Conservation (phyloP, 352 stramenopile genomes). For the Pythium diclinum region DNA sequence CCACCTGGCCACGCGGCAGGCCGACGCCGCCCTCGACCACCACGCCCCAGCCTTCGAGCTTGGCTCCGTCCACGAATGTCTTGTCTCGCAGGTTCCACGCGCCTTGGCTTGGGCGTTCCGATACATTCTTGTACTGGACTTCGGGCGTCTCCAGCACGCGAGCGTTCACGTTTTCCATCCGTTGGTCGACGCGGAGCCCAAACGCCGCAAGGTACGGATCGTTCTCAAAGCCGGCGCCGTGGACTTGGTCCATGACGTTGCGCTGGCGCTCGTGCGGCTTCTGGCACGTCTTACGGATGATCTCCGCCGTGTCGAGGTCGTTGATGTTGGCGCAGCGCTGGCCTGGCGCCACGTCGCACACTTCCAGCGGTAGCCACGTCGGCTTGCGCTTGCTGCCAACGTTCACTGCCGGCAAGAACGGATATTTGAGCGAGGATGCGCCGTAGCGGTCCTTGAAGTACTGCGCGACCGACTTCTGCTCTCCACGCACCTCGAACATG, state of each 20-base stretch:
- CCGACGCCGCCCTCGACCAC: slow-evolving; percentile 30
- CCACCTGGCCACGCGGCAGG: slow-evolving; percentile 17
- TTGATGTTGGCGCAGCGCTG: slow-evolving; percentile 76
- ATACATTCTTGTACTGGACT: slow-evolving; percentile 61
- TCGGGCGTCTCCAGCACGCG: slow-evolving; percentile 56
- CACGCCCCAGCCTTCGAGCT: slow-evolving; percentile 55
- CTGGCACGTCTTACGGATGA: slow-evolving; percentile 70
- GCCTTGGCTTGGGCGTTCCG: slow-evolving; percentile 52
- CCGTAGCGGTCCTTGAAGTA: slow-evolving; percentile 72
- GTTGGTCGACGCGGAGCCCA: slow-evolving; percentile 52
- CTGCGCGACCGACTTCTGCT: slow-evolving; percentile 44
- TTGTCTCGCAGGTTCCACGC: slow-evolving; percentile 80
- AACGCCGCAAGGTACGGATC: slow-evolving; percentile 64
- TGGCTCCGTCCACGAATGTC: slow-evolving; percentile 52
- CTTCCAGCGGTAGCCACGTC: slow-evolving; percentile 75
- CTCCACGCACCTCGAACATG: slow-evolving; percentile 44
- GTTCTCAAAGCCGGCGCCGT: slow-evolving; percentile 62
- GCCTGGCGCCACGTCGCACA: slow-evolving; percentile 70
- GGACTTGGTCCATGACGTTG: slow-evolving; percentile 63
- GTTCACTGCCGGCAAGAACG: slow-evolving; percentile 66
- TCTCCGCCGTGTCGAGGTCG: slow-evolving; percentile 77
- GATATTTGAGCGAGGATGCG: slow-evolving; percentile 43
- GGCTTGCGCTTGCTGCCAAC: slow-evolving; percentile 51
- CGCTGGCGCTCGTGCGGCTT: slow-evolving; percentile 41
- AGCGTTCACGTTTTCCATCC: slow-evolving; percentile 45